Evolutionary conservation across 2,329 filamentous ascomycete genomes (phyloP).

Genomic region (Aureobasidium lini): DNA sequence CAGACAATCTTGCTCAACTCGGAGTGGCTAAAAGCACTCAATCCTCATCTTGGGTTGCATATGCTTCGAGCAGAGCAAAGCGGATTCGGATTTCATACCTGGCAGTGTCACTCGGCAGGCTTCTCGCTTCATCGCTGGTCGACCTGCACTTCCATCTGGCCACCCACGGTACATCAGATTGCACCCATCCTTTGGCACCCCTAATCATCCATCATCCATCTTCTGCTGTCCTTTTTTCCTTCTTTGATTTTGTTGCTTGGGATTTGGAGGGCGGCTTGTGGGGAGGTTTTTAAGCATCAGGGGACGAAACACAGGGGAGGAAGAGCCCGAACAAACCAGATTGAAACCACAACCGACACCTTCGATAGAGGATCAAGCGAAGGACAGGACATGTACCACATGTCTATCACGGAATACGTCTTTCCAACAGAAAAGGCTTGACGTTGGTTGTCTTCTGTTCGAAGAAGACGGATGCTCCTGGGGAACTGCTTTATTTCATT

Average conservation of each 20-base stretch:
- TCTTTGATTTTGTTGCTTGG: conserved; percentile 11
- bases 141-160: conserved; percentile 20
- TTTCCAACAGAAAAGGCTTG: not conserved
- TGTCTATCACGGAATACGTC: not conserved
- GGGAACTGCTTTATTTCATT: conserved; percentile 1
- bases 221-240: conserved; percentile 1
- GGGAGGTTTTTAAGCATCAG: conserved; percentile 15
- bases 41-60: not conserved
- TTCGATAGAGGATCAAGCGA: not conserved
- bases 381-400: not conserved
- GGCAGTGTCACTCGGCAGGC: conserved; percentile 35
- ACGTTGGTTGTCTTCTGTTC: conserved; percentile 1
- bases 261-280: conserved; percentile 15
- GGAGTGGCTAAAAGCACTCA: conserved; percentile 3
- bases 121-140: conserved; percentile 22
- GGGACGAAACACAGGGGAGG: conserved; percentile 1
- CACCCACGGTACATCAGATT: conserved; percentile 13
- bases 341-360: not conserved
- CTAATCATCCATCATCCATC: conserved; percentile 6
- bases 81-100: conserved; percentile 19
- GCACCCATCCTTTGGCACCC: conserved; percentile 5
- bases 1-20: conserved; percentile 12
- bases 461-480: not conserved
- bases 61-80: not conserved
- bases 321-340: conserved; percentile 1